Evolutionary conservation across 2,329 filamentous ascomycete genomes (phyloP).

Genomic region (Tolypocladium capitatum): DNA sequence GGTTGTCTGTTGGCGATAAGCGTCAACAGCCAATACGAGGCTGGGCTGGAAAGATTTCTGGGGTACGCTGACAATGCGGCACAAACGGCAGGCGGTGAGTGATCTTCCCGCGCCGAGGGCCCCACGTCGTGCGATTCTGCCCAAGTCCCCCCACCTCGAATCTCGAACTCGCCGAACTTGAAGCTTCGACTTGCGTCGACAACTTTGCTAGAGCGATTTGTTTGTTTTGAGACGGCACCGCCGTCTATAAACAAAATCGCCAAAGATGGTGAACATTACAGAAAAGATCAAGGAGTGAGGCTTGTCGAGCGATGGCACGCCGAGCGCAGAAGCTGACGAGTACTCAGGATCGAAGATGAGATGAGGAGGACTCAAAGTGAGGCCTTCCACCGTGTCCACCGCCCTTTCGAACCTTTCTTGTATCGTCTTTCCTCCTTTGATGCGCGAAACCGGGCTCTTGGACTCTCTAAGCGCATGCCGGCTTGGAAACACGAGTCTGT

Average conservation of each 20-base stretch:
- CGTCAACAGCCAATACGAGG: constrained; percentile 9
- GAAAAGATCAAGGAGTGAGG: constrained; percentile 98
- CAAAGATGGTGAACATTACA: constrained; percentile 94
- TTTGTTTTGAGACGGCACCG: constrained; percentile 11
- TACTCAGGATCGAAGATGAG: constrained; percentile 92
- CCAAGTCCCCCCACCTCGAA: constrained; percentile 14
- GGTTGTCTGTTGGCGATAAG: constrained; percentile 6
- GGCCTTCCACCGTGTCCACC: constrained; percentile 9
- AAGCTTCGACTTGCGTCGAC: background rate
- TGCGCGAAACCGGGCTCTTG: background rate
- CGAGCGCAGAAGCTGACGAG: constrained; percentile 9
- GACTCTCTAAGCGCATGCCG: background rate
- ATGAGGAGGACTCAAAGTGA: constrained; percentile 98
- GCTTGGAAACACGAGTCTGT: background rate
- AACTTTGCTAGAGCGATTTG: background rate
- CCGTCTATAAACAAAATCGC: constrained; percentile 18
- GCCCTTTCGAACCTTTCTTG: background rate
- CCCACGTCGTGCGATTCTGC: constrained; percentile 8
- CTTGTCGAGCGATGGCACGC: background rate
- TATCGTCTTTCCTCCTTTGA: background rate
- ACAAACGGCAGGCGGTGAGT: constrained; percentile 17
- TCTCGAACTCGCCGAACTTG: constrained; percentile 8
- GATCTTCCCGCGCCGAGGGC: background rate
- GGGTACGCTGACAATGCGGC: background rate
- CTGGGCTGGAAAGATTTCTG: constrained; percentile 8